Conservation (phyloP, 2,329 filamentous ascomycete genomes). For the Aspergillus sp. region DNA sequence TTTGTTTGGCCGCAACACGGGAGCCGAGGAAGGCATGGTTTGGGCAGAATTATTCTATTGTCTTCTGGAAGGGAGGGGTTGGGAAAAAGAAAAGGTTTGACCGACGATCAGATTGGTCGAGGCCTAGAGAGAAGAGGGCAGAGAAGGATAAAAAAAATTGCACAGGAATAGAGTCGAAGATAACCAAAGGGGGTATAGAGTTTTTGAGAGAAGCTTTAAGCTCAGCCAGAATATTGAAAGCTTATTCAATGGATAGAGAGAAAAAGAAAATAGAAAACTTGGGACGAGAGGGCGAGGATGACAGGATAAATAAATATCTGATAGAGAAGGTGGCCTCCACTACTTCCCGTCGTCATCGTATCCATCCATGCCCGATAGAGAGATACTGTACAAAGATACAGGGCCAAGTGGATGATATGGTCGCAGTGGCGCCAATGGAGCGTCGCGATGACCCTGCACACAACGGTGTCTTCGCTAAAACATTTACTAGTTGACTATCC, state of each 20-base stretch:
- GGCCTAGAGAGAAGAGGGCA: too few species aligned
- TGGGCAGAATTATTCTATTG: neutral
- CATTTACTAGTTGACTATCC: slow-evolving; percentile 3
- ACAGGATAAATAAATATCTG: slow-evolving; percentile 11
- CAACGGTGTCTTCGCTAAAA: slow-evolving; percentile 14
- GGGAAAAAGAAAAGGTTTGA: too few species aligned
- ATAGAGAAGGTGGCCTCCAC: slow-evolving; percentile 2
- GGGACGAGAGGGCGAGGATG: slow-evolving; percentile 4
- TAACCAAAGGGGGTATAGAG: neutral
- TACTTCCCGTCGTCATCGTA: neutral
- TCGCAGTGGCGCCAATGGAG: slow-evolving; percentile 11
- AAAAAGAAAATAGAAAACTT: slow-evolving; percentile 1
- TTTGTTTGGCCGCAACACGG: slow-evolving; percentile 22
- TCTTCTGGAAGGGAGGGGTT: neutral
- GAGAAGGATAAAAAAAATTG: neutral
- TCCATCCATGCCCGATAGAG: slow-evolving; percentile 1
- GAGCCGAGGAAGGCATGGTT: slow-evolving; percentile 28
- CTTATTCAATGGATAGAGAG: neutral
- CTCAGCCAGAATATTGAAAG: too few species aligned
- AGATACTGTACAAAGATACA: neutral
- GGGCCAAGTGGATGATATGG: slow-evolving; percentile 14
- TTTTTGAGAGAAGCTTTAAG: too few species aligned
- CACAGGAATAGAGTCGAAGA: neutral
- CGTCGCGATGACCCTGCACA: slow-evolving; percentile 7
- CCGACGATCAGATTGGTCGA: too few species aligned